phyloP scores from a whole-genome alignment of 2,329 filamentous ascomycete genomes.

The Hyphodiscus sp. region DNA sequence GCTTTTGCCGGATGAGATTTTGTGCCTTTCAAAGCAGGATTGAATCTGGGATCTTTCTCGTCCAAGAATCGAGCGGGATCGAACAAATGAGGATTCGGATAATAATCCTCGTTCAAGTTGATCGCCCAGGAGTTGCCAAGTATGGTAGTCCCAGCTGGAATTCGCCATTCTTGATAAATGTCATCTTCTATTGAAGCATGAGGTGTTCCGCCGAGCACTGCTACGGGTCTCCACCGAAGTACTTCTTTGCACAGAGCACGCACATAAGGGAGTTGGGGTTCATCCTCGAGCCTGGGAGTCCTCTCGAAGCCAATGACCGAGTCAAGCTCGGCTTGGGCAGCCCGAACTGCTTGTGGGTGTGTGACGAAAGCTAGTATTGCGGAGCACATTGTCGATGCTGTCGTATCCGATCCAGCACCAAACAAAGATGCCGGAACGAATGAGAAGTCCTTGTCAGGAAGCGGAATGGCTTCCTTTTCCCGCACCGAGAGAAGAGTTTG shows the following conservation, averaged over 20 bases:
- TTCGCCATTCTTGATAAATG: slow-evolving; percentile 36
- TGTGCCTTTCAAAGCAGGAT: slow-evolving; percentile 10
- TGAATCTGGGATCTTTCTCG: slow-evolving; percentile 24
- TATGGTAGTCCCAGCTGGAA: slow-evolving; percentile 32
- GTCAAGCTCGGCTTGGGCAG: slow-evolving; percentile 38
- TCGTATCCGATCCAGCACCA: slow-evolving; percentile 35
- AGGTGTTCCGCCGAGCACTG: slow-evolving; percentile 45
- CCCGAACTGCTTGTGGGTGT: slow-evolving; percentile 33
- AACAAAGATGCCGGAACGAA: slow-evolving; percentile 31
- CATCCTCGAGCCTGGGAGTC: slow-evolving; percentile 34
- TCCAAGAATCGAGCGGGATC: slow-evolving; percentile 35
- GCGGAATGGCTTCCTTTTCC: slow-evolving; percentile 20
- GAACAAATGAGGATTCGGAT: slow-evolving; percentile 38
- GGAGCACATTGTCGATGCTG: slow-evolving; percentile 27
- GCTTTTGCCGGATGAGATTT: slow-evolving; percentile 19
- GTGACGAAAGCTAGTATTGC: slow-evolving; percentile 33
- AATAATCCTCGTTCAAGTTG: slow-evolving; percentile 33
- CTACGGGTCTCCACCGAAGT: slow-evolving; percentile 41
- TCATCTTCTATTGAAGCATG: slow-evolving; percentile 48
- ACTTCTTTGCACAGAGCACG: slow-evolving; percentile 38
- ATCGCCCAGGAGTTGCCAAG: slow-evolving; percentile 34
- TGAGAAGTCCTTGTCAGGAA: slow-evolving; percentile 25
- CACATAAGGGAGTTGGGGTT: slow-evolving; percentile 36
- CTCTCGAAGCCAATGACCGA: slow-evolving; percentile 32
- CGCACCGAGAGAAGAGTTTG: slow-evolving; percentile 25